These are phyloP conservation scores for Cercophora newfieldiana DNA, from an alignment of 495 filamentous ascomycete genomes.

Conservation along the genomic window DNA sequence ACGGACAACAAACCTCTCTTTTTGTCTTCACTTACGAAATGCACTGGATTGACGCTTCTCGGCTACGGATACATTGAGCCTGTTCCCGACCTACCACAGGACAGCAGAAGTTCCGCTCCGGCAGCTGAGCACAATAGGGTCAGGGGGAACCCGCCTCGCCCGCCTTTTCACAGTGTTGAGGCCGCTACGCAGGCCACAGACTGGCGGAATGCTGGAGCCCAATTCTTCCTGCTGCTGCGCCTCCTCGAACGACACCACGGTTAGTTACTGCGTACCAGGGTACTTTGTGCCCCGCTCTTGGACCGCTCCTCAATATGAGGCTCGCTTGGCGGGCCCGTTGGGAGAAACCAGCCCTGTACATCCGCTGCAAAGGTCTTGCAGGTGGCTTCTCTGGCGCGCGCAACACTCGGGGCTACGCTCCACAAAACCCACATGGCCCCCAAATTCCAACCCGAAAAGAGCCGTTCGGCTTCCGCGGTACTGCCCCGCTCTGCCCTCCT, in stretches of 20 bases:
- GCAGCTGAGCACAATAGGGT: not conserved
- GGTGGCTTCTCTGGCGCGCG: not conserved
- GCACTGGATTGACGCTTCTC: not conserved
- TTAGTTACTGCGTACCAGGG: conserved; percentile 1
- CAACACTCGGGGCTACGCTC: not conserved
- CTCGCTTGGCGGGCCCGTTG: conserved; percentile 14
- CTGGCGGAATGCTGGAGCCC: conserved; percentile 11
- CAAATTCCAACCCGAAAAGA: not conserved
- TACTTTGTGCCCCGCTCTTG: not conserved
- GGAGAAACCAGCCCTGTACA: not conserved
- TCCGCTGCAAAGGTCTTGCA: conserved; percentile 14
- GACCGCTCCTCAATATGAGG: not conserved
- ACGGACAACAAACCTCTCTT: not conserved
- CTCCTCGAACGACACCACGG: not conserved
- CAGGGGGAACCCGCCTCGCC: not conserved
- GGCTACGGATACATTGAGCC: not conserved
- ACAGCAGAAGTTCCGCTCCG: no score
- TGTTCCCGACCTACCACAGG: not conserved
- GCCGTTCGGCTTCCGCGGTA: not conserved
- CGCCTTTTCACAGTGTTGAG: conserved; percentile 6
- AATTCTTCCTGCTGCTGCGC: conserved; percentile 3
- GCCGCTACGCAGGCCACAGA: conserved; percentile 11
- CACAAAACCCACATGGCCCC: not conserved
- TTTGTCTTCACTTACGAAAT: not conserved
- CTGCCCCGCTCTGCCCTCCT: not conserved